Evolutionary conservation across 208 protist genomes (phyloP).

Genomic region (Leishmania lainsoni): DNA sequence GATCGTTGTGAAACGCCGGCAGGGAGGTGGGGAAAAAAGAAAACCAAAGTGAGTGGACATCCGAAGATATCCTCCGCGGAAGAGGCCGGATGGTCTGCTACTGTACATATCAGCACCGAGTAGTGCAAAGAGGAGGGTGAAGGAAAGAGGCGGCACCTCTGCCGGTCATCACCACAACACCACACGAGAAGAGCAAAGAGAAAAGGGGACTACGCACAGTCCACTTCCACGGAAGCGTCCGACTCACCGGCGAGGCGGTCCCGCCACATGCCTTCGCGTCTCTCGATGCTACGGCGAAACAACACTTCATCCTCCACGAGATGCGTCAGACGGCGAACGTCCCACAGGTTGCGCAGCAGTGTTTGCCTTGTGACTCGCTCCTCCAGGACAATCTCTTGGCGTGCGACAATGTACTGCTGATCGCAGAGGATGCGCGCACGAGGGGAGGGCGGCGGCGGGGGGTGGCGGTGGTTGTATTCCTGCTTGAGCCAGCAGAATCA

Average conservation of each 20-base stretch:
- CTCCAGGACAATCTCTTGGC: slow-evolving; percentile 22
- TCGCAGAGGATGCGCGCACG: slow-evolving; percentile 18
- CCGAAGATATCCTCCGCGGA: not conserved
- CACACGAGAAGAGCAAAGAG: not conserved
- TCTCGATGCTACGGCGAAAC: slow-evolving; percentile 20
- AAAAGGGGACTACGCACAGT: not conserved
- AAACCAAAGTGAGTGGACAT: not conserved
- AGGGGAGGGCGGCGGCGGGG: not conserved
- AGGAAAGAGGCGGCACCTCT: not conserved
- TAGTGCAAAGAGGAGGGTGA: not conserved
- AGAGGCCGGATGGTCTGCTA: not conserved
- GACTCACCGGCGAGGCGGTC: not conserved
- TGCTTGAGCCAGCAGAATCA: not conserved
- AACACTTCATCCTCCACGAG: slow-evolving; percentile 20
- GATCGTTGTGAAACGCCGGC: not conserved
- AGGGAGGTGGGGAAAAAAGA: not conserved
- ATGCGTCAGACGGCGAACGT: not conserved
- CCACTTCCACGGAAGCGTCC: not conserved
- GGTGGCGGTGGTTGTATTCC: too few species aligned
- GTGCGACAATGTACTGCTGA: slow-evolving; percentile 24
- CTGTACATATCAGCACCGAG: slow-evolving; percentile 2
- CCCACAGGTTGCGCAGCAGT: not conserved
- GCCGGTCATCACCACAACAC: not conserved
- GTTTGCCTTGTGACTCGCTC: slow-evolving; percentile 21
- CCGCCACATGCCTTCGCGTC: slow-evolving; percentile 2